These are phyloP conservation scores for Oryza punctata DNA, from an alignment of 176 grass and related monocot genomes.

Conservation along the genomic window DNA sequence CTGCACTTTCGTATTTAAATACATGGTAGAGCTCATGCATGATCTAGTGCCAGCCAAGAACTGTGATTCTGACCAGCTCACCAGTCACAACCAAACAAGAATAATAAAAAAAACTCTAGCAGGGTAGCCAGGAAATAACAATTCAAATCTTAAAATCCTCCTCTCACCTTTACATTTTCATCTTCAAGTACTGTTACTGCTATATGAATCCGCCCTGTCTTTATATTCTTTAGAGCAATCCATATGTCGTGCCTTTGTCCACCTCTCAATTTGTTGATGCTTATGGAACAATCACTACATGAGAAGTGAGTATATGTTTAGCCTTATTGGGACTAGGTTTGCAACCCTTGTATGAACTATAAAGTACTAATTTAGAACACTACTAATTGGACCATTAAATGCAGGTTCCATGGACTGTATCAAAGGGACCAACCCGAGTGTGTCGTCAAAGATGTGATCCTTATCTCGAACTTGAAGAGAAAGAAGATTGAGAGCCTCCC, in stretches of 20 bases:
- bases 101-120: not conserved
- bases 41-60: not conserved
- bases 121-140: not conserved
- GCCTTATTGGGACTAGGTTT: not conserved
- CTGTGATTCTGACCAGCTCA: not conserved
- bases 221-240: conserved; percentile 91
- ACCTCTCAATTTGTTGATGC: conserved; percentile 73
- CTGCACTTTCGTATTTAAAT: not conserved
- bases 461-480: conserved; percentile 91
- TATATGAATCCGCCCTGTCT: conserved; percentile 76
- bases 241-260: conserved; percentile 89
- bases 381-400: conserved; percentile 5
- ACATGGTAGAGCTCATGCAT: conserved; percentile 2
- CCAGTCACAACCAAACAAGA: not conserved
- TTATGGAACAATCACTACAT: conserved; percentile 72
- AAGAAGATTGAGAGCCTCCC: conserved; percentile 77
- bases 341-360: not conserved
- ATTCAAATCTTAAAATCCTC: not conserved
- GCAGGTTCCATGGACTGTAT: not conserved
- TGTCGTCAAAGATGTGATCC: conserved; percentile 90
- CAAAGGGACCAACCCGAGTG: conserved; percentile 71
- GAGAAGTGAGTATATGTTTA: conserved; percentile 4
- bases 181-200: conserved; percentile 86
- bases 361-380: conserved; percentile 1
- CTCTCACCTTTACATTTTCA: conserved; percentile 62